These are phyloP conservation scores for Tardiomyces digboiensis DNA, from an alignment of 1,139 yeast genomes.

Conservation along the genomic window DNA sequence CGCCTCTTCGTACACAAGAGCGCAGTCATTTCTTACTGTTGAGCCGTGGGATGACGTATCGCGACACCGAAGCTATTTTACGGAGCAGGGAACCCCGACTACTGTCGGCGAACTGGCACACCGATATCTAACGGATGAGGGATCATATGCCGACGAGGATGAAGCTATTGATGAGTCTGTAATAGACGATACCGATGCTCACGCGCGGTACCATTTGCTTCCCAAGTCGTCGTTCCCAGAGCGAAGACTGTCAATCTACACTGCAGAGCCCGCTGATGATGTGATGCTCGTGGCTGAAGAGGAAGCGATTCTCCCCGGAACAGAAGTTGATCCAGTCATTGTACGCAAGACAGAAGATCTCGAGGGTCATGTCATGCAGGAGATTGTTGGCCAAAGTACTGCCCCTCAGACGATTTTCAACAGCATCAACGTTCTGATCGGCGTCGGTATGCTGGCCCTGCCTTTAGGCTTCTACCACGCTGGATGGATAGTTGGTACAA, in stretches of 20 bases:
- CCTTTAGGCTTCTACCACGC: constrained; percentile 73
- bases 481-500: constrained; percentile 68
- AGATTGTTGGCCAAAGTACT: constrained; percentile 64
- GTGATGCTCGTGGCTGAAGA: constrained; percentile 16
- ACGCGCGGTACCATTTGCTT: background rate
- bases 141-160: constrained; percentile 12
- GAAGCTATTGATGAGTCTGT: constrained; percentile 13
- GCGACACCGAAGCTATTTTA: constrained; percentile 40
- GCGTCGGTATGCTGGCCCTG: constrained; percentile 75
- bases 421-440: constrained; percentile 76
- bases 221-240: background rate
- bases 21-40: constrained; percentile 56
- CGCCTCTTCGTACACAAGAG: constrained; percentile 70
- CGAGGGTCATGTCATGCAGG: constrained; percentile 66
- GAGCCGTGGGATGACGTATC: constrained; percentile 34
- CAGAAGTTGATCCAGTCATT: constrained; percentile 46
- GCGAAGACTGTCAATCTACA: background rate
- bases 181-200: constrained; percentile 7
- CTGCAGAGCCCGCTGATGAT: constrained; percentile 2
- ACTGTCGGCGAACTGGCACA: constrained; percentile 4
- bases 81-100: constrained; percentile 4
- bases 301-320: constrained; percentile 24
- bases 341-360: constrained; percentile 59
- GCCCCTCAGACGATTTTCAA: constrained; percentile 84
- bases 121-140: constrained; percentile 9